A percentile compares a stretch with the other conserved stretches of the same genome.
These are phyloP conservation scores for Astraeus odoratus DNA, from an alignment of 768 basidiomycete genomes.

Conservation along the genomic window DNA sequence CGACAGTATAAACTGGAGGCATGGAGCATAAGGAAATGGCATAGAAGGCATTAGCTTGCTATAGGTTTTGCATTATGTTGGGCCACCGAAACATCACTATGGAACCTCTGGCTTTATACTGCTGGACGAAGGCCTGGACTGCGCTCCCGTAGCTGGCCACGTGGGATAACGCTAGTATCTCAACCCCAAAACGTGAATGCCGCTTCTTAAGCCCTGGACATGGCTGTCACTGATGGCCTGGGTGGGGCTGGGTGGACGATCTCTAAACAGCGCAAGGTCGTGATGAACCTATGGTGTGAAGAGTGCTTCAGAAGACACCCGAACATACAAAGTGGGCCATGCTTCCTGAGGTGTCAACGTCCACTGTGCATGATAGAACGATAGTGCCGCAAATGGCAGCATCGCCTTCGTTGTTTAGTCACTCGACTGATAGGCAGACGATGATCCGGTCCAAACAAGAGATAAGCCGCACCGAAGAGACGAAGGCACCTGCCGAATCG, in stretches of 20 bases:
- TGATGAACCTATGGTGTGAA: not conserved
- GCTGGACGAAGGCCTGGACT: not conserved
- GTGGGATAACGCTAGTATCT: not conserved
- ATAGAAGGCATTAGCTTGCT: slow-evolving; percentile 1
- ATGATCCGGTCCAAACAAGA: not conserved
- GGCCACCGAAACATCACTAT: not conserved
- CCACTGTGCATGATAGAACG: no score
- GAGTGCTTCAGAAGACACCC: not conserved
- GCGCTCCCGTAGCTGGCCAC: not conserved
- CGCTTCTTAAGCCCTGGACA: not conserved
- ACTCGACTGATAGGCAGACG: no score
- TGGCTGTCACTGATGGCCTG: not conserved
- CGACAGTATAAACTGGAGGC: not conserved
- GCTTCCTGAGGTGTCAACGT: no score
- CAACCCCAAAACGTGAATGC: slow-evolving; percentile 1
- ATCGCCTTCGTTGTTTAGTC: no score
- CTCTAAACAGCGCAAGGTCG: not conserved
- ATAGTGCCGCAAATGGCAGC: not conserved
- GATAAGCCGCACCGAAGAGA: not conserved
- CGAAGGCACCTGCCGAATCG: no score
- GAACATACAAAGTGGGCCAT: no score
- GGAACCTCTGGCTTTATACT: not conserved
- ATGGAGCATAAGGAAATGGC: not conserved
- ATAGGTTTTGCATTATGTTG: not conserved
- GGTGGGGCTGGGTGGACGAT: not conserved